Evolutionary conservation across 163 green algal species (phyloP).

Genomic region (Scenedesmus sp.): DNA sequence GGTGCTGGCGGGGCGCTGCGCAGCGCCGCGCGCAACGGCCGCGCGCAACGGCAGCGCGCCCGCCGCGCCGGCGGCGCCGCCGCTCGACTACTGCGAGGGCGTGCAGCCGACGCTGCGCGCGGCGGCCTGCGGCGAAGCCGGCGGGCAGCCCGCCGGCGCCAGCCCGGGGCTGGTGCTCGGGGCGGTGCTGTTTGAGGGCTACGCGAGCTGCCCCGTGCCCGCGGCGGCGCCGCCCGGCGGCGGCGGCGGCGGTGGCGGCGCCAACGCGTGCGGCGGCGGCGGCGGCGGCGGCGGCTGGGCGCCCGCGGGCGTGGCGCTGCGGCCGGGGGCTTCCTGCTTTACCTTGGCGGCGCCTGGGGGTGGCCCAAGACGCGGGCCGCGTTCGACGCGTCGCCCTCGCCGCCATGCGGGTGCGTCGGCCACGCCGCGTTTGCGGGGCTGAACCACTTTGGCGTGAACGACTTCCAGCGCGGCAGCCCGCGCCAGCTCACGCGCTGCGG

Average conservation of each 20-base stretch:
- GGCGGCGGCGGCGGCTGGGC: neutral
- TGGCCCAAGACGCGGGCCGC: neutral
- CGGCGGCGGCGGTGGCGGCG: neutral
- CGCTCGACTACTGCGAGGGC: constrained; percentile 1
- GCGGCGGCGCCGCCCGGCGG: neutral
- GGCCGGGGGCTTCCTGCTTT: constrained; percentile 20
- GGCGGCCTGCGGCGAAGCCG: neutral
- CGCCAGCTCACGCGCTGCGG: too few relatives aligned
- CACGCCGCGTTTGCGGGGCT: constrained; percentile 10
- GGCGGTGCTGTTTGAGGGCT: constrained; percentile 29
- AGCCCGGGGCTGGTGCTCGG: constrained; percentile 8
- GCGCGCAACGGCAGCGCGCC: too few relatives aligned
- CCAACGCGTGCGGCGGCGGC: neutral
- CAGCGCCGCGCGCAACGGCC: too few relatives aligned
- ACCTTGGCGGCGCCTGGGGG: neutral
- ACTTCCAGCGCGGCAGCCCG: constrained; percentile 19
- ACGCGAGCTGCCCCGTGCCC: neutral
- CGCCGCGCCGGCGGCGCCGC: neutral
- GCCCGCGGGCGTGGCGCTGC: constrained; percentile 7
- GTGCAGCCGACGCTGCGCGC: constrained; percentile 23
- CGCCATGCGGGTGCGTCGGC: constrained; percentile 11
- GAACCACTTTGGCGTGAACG: constrained; percentile 40
- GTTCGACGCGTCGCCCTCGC: neutral
- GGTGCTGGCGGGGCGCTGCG: neutral
- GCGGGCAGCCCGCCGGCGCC: neutral